Base-by-base conservation (phyloP, 2,329 filamentous ascomycete genomes). In the Curvularia spicifera region DNA sequence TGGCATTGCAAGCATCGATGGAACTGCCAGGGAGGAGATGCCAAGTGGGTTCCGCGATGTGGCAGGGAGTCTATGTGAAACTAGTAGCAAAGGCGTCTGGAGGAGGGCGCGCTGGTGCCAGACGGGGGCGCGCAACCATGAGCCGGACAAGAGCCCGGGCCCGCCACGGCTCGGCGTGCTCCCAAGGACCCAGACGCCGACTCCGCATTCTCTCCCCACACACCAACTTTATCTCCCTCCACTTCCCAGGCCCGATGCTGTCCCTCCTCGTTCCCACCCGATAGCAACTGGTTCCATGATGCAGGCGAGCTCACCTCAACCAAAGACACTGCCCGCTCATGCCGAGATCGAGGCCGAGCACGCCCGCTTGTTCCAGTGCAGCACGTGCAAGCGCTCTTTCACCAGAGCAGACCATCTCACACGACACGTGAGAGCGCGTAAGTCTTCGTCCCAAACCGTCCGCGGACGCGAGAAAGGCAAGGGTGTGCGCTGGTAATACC, bases 351-450 rank as follows among this genome's bases (percentile, higher is more conserved):
- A 69, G 51, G 35, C 57, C 46, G 66, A 68, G 20, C 61, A 65
- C 48, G 53, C 63, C 35, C 66, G 71, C 24, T 65, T 71, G 26
- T 84, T 82, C 65, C 80, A 82, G 65, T 85, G 83, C 64, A 81
- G 81, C 59, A 81, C 81, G 51, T 85, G 83, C 69, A 78, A 79
- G 58, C 82, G 81, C 49, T 80, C 77, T 52, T 85, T 84, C 69
- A 81, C 80, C 10, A 77, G 83, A 28, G 78, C 82, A 4, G 83
- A 85, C 67, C 82, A 85, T 70, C 74, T 85, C 24, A 80, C 79
- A 51, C 79, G 83, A 46, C 83, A 85, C 73, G 81, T 84, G 42
- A 79, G 83, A 61, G 81, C 82, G 60, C 82, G 78, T 79, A 65
- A 56, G 71, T 69, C 68, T 46, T 40, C 33, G 44, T 48, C 42